phyloP scores from a whole-genome alignment of 202 grass and related monocot species.

The Zoysia matrella region DNA sequence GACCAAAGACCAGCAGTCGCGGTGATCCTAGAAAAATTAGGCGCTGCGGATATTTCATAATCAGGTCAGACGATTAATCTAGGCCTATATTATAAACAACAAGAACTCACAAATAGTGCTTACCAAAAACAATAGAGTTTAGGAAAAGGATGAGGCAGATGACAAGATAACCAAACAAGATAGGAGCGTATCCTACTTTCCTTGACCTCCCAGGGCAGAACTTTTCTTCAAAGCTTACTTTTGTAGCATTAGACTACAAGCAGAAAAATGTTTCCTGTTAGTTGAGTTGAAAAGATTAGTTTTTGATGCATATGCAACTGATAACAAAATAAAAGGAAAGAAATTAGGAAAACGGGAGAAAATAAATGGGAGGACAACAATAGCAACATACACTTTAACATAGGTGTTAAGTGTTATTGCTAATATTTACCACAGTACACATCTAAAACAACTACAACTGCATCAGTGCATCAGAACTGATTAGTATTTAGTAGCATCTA shows the following conservation, averaged over 20 bases:
- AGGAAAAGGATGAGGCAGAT: constrained; percentile 77
- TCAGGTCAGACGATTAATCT: constrained; percentile 43
- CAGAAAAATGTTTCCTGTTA: constrained; percentile 42
- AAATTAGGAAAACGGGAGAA: constrained; percentile 2
- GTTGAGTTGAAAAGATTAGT: constrained; percentile 41
- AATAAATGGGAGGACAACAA: constrained; percentile 12
- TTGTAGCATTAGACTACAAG: constrained; percentile 86
- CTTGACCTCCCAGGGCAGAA: constrained; percentile 58
- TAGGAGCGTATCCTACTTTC: constrained; percentile 84
- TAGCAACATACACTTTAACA: neutral
- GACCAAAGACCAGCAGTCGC: constrained; percentile 81
- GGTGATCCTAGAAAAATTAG: constrained; percentile 81
- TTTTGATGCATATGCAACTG: neutral
- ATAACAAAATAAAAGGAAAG: constrained; percentile 6
- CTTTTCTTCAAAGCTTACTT: constrained; percentile 81
- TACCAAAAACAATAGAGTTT: constrained; percentile 86
- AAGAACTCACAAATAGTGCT: constrained; percentile 37
- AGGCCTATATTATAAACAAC: constrained; percentile 22
- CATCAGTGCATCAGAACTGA: constrained; percentile 27
- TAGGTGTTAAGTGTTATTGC: constrained; percentile 5
- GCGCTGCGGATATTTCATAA: constrained; percentile 57
- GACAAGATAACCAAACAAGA: constrained; percentile 69
- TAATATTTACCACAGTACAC: constrained; percentile 27
- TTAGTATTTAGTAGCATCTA: constrained; percentile 16
- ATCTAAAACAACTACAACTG: constrained; percentile 12